These are phyloP conservation scores for Ustulina deusta DNA, from an alignment of 2,329 filamentous ascomycete species.

Conservation along the genomic window DNA sequence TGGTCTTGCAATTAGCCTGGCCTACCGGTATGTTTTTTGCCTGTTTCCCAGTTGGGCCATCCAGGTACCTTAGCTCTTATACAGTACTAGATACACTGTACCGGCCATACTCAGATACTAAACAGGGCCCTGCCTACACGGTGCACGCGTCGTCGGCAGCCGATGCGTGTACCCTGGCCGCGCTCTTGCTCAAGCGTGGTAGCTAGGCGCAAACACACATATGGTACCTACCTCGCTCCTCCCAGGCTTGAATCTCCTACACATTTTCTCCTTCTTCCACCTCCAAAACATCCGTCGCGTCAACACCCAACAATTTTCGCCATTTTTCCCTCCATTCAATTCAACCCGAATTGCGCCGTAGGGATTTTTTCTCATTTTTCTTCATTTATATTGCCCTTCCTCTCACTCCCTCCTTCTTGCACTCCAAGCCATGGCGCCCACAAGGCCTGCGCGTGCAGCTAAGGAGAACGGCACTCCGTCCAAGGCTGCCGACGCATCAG, in stretches of 20 bases:
- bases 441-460: constrained; percentile 40
- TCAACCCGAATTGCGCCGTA: neutral
- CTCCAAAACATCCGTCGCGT: constrained; percentile 29
- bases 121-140: neutral
- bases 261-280: constrained; percentile 12
- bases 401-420: constrained; percentile 14
- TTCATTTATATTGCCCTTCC: neutral
- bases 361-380: constrained; percentile 21
- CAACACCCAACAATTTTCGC: neutral
- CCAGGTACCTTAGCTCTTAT: neutral
- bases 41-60: constrained; percentile 1
- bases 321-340: constrained; percentile 15
- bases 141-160: constrained; percentile 14
- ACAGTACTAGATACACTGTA: neutral
- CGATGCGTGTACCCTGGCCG: constrained; percentile 14
- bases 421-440: constrained; percentile 43
- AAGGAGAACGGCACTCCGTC: constrained; percentile 43
- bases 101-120: neutral
- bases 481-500: constrained; percentile 39
- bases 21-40: neutral
- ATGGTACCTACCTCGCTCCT: constrained; percentile 9
- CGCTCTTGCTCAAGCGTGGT: constrained; percentile 5
- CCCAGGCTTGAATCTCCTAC: constrained; percentile 9
- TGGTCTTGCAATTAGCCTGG: neutral
- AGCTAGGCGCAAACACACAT: constrained; percentile 11